Evolutionary conservation across 2,329 filamentous ascomycete genomes (phyloP).

Genomic region (Aurifilum marmelostoma): DNA sequence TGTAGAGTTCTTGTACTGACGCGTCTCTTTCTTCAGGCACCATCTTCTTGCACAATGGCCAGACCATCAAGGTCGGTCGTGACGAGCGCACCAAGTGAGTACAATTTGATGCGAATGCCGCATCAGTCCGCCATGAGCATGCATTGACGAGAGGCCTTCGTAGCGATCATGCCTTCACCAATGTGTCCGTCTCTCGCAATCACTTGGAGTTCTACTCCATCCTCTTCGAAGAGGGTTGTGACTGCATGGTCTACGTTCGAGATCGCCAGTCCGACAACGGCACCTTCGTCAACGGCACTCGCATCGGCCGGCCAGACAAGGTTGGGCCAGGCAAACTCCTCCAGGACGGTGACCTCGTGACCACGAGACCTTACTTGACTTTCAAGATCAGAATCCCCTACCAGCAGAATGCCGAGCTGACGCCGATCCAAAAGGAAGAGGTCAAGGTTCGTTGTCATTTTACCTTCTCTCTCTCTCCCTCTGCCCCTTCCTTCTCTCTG

Average conservation of each 20-base stretch:
- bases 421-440: slow-evolving; percentile 39
- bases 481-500: no score
- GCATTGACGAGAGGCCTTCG: background rate
- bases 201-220: slow-evolving; percentile 61
- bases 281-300: slow-evolving; percentile 53
- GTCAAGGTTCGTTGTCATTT: slow-evolving; percentile 36
- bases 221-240: slow-evolving; percentile 47
- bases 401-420: slow-evolving; percentile 29
- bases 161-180: slow-evolving; percentile 47
- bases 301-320: slow-evolving; percentile 45
- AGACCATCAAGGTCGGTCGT: slow-evolving; percentile 36
- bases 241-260: slow-evolving; percentile 56
- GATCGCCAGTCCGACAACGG: slow-evolving; percentile 59
- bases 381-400: slow-evolving; percentile 41
- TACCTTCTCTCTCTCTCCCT: background rate
- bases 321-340: slow-evolving; percentile 49
- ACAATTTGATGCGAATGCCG: background rate
- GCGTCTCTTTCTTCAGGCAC: background rate
- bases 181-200: slow-evolving; percentile 50
- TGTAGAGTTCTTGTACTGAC: background rate
- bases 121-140: background rate
- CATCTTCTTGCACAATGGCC: slow-evolving; percentile 7
- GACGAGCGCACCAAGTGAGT: slow-evolving; percentile 35
- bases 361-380: slow-evolving; percentile 41
- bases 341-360: slow-evolving; percentile 53